phyloP scores from a whole-genome alignment of 305 asterid species.

The Salvia sclarea region DNA sequence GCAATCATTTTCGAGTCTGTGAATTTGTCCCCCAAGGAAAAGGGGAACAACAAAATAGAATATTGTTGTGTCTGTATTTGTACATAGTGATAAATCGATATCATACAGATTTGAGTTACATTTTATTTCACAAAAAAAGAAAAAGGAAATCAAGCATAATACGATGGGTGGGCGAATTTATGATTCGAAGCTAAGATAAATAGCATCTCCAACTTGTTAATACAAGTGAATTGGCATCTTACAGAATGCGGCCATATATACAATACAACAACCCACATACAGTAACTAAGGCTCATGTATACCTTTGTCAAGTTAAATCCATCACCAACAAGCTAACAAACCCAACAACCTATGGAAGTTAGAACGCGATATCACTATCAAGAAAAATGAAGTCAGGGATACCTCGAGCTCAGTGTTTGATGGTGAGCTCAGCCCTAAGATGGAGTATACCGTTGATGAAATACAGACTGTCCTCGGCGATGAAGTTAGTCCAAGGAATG shows the following conservation, averaged over 20 bases:
- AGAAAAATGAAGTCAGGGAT: not conserved
- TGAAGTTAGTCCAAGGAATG: constrained; percentile 74
- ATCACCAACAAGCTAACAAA: not conserved
- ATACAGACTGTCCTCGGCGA: constrained; percentile 75
- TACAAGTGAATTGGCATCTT: constrained; percentile 1
- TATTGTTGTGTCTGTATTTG: no score
- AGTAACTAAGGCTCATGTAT: not conserved
- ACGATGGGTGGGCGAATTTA: no score
- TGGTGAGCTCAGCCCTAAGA: constrained; percentile 86
- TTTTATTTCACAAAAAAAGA: no score
- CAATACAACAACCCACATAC: constrained; percentile 1
- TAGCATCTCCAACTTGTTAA: not conserved
- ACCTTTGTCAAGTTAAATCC: constrained; percentile 16
- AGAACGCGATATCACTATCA: constrained; percentile 8
- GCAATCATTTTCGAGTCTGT: no score
- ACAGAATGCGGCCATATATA: constrained; percentile 18
- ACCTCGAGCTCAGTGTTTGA: constrained; percentile 38
- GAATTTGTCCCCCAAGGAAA: no score
- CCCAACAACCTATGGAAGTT: constrained; percentile 1
- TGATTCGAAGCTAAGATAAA: not conserved
- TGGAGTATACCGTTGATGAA: constrained; percentile 81
- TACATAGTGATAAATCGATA: no score
- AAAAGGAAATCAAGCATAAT: no score
- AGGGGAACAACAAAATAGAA: no score
- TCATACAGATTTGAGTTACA: no score